Conservation (phyloP, 148 eudicot genomes). For the Polygonum maritimum region DNA sequence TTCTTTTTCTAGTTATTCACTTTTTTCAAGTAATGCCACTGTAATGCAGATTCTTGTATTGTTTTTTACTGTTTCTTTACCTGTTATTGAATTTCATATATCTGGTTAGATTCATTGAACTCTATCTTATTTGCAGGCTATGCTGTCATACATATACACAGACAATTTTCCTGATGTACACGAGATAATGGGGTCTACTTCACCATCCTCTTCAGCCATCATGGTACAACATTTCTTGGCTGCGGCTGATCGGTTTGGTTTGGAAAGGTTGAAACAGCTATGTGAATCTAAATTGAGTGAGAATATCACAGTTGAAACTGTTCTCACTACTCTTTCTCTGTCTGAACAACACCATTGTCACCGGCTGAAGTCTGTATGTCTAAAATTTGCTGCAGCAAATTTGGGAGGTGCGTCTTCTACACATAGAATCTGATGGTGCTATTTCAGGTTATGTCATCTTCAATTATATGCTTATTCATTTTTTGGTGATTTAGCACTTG, state of each 20-base stretch:
- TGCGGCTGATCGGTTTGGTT: constrained; percentile 88
- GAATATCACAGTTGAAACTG: constrained; percentile 59
- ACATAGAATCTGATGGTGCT: constrained; percentile 42
- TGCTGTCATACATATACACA: constrained; percentile 69
- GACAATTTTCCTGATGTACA: constrained; percentile 60
- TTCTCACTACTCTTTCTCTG: constrained; percentile 75
- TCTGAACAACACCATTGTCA: constrained; percentile 80
- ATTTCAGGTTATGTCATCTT: constrained; percentile 43
- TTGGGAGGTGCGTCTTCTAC: constrained; percentile 87
- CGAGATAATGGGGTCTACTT: constrained; percentile 51
- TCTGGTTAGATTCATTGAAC: neutral
- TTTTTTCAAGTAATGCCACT: neutral
- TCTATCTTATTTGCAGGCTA: constrained; percentile 46
- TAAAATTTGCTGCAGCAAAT: constrained; percentile 81
- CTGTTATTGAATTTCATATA: neutral
- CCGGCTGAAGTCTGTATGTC: constrained; percentile 73
- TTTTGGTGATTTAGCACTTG: neutral
- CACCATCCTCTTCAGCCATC: constrained; percentile 37
- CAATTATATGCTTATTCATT: constrained; percentile 12
- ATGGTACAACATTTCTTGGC: constrained; percentile 92
- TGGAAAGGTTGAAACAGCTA: constrained; percentile 63
- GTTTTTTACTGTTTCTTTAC: neutral
- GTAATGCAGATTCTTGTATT: neutral
- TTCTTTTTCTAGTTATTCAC: neutral
- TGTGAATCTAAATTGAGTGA: constrained; percentile 83